Evolutionary conservation across 2,329 filamentous ascomycete genomes (phyloP), one percentile per base, ranked within the genome.

Genomic region (Epichloe baconii): DNA sequence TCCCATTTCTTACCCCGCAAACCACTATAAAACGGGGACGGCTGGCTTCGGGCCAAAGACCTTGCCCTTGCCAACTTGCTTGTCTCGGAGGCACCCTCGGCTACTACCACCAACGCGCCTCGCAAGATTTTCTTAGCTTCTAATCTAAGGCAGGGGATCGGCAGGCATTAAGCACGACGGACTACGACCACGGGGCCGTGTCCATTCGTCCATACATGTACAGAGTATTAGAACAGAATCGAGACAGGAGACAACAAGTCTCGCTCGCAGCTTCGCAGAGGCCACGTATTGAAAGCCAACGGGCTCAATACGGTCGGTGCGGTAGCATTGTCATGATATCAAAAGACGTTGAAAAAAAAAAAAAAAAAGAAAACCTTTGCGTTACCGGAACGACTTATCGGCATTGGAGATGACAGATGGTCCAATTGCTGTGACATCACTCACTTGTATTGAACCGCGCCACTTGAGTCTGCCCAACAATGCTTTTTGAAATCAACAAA

Each of bases 1-100:
- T 45, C 43, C 31, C 23, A 38, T 49, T 17, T 34, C 3, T 38
- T 50, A 50, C 49, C 49, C 49, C 49, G 41, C 43, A 50, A 41
- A 21, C 42, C 42, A 44, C 49, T 41, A 31, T 11, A 31, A 11
- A 46, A 23, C 42, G 26, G 37, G 21, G 15, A 31, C 45, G 45
- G 45, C 45, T 42, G 42, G 42, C 44, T 38, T 47, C 23, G 50
- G 50, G 31, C 19, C 38, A 14, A 21, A 8, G 23, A 21, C 11
- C 21, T 12, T 17, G 41, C 26, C 11, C 21, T 12, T 17, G 41
- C 26, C 26, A 31, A 6, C 23, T 19, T 43, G 31, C 34, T 49
- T 44, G 42, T 17, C 26, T 34, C 49, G 49, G 44, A 47, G 44
- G 14, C 37, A 34, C 14, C 44, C 35, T 40, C 38, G 26, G 35